Evolutionary conservation across 257 asterid genomes (phyloP), one percentile per base, ranked within the genome.

Genomic region (Primulina tabacum): DNA sequence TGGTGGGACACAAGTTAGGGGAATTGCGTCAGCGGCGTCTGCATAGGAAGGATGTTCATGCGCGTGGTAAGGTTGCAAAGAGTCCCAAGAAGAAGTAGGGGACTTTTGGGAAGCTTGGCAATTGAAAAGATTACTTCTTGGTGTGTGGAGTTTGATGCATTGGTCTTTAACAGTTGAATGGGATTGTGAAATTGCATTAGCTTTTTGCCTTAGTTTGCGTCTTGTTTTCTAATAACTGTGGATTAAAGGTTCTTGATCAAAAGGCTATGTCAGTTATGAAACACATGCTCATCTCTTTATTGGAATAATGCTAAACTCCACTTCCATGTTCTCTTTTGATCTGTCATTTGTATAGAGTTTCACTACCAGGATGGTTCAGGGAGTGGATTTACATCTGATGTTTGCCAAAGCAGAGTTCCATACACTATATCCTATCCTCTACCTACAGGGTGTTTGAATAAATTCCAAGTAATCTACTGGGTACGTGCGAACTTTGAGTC

Each of bases 1-100:
- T 85, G 90, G 90, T 85, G 80, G 89, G 89, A 55, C 89, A 84
- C 70, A 85, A 82, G 61, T 53, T 85, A 76, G 90, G 90, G 21
- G 90, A 85, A 28, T 70, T 85, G 58, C 60, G 56, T 53, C 84
- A 81, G 2, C 60, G 76, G n/a, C 81, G 81, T 11, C 14, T 8
- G 53, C 61, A 80, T 1, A 75, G 55, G 82, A 82, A 84, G 83
- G 84, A 82, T 74, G 67, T 76, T 43, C 87, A 85, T 28, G 78
- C 89, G 32, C 77, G 77, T 5, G 76, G 68, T 1, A 84, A 81
- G 80, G 37, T 72, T 35, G 70, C 70, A 4, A 84, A 81, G 85
- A 67, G 21, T 28, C 71, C 71, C 3, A 82, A 85, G 77, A 85
- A 73, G 85, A 85, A 85, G 79, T 82, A 72, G 67, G 28, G 28